A percentile compares a stretch with the other conserved stretches of the same genome.
These are phyloP conservation scores for Heterobasidion parviporum DNA, from an alignment of 1,284 basidiomycete species.

Conservation along the genomic window DNA sequence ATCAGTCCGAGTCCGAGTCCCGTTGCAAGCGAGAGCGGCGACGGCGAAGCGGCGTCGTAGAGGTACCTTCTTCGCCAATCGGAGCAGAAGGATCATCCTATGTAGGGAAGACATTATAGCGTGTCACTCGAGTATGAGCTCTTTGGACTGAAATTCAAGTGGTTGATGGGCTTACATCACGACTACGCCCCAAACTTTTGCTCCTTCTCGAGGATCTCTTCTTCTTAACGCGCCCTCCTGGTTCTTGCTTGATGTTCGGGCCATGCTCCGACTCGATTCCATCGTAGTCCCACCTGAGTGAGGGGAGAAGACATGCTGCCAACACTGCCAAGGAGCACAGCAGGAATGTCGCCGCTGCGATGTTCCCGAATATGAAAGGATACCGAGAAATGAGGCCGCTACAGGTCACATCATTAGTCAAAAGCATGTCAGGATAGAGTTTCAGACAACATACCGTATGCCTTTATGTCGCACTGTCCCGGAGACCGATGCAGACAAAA, in stretches of 20 bases:
- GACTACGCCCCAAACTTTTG: slow-evolving; percentile 14
- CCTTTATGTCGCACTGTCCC: slow-evolving; percentile 58
- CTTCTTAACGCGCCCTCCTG: slow-evolving; percentile 18
- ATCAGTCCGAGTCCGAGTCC: not conserved
- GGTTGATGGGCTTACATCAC: not conserved
- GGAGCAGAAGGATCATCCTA: not conserved
- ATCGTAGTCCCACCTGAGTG: slow-evolving; percentile 11
- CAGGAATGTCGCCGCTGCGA: slow-evolving; percentile 43
- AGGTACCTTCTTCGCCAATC: not conserved
- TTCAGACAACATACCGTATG: slow-evolving; percentile 40
- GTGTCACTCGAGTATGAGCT: too few species aligned
- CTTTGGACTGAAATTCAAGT: too few species aligned
- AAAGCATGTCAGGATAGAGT: not conserved
- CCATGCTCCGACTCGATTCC: not conserved
- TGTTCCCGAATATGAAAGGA: slow-evolving; percentile 43
- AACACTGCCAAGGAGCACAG: slow-evolving; percentile 40
- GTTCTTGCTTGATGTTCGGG: not conserved
- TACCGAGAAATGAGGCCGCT: slow-evolving; percentile 67
- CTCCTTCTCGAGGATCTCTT: slow-evolving; percentile 20
- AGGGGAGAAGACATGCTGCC: slow-evolving; percentile 31
- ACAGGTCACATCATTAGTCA: slow-evolving; percentile 7
- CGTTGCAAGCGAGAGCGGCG: not conserved
- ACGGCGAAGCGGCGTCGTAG: not conserved
- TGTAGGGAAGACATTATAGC: too few species aligned
- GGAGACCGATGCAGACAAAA: slow-evolving; percentile 48